These are phyloP conservation scores for Mycena crocata DNA, from an alignment of 768 basidiomycete genomes.

Conservation along the genomic window DNA sequence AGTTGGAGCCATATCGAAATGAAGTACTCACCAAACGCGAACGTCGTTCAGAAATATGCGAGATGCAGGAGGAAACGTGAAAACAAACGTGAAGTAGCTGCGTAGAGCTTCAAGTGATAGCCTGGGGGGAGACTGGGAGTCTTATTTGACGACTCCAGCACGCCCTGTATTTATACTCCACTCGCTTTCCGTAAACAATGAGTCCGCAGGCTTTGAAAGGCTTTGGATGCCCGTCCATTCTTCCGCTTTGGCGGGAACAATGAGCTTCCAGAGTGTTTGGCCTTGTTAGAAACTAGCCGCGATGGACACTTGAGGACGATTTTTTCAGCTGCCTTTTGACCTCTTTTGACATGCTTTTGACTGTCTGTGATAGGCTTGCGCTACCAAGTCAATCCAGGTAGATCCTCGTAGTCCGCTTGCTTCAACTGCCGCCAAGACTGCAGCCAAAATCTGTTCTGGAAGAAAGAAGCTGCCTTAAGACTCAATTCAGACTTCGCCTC, in stretches of 20 bases:
- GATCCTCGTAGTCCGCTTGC: too few species aligned
- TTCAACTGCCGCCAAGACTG: too few species aligned
- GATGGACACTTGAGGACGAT: too few species aligned
- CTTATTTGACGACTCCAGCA: neutral
- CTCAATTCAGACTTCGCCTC: too few species aligned
- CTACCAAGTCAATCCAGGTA: too few species aligned
- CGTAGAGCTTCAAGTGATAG: slow-evolving; percentile 2
- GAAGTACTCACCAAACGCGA: slow-evolving; percentile 9
- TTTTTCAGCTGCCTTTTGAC: too few species aligned
- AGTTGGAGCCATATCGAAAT: neutral
- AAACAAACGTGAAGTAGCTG: slow-evolving; percentile 16
- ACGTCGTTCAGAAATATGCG: neutral
- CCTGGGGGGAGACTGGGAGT: slow-evolving; percentile 17
- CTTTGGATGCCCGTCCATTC: neutral
- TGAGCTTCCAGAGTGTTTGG: neutral
- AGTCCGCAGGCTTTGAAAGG: too few species aligned
- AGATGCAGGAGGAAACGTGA: slow-evolving; percentile 17
- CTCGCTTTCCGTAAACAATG: neutral
- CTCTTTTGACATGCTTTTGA: too few species aligned
- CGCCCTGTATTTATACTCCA: slow-evolving; percentile 13
- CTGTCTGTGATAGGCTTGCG: too few species aligned
- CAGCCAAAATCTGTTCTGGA: too few species aligned
- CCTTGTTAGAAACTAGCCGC: neutral
- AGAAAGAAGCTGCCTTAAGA: too few species aligned
- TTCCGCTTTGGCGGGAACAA: neutral